Evolutionary conservation across 768 basidiomycete genomes (phyloP), one percentile per base, ranked within the genome.

Genomic region (Kwoniella bestiolae): DNA sequence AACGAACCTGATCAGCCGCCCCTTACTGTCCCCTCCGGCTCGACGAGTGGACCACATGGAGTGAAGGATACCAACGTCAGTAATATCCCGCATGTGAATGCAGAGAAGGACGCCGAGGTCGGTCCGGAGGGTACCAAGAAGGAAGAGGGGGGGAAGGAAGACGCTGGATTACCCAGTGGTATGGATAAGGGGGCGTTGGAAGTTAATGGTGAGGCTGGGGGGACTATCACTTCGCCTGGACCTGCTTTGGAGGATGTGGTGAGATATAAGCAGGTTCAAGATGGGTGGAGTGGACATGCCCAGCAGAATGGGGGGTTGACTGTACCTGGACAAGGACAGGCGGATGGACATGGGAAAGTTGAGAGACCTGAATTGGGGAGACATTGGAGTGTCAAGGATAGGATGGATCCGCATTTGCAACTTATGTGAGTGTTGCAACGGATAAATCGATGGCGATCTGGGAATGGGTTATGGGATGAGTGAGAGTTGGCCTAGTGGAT

Each of bases 391-490:
- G 69, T 58, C 0, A 41, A 12, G n/a, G 61, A 68, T 51, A 66
- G 87, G 45, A 94, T 91, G 90, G 82, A 88, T 23, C 93, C 93
- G 8, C 86, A 90, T 80, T 84, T 96, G 28, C 79, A 89, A 84
- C 86, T 94, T 74, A 94, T 95, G 79, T 80, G 56, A 73, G 79
- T 7, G 32, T 35, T 2, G 23, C 9, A 31, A 8, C 25, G 47
- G 16, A 6, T 25, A 52, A n/a, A n/a, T n/a, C n/a, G n/a, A n/a
- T n/a, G n/a, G n/a, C n/a, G n/a, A n/a, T n/a, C n/a, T n/a, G n/a
- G n/a, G n/a, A n/a, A n/a, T n/a, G n/a, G n/a, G n/a, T n/a, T n/a
- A n/a, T n/a, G n/a, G n/a, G n/a, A n/a, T n/a, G n/a, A n/a, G n/a
- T n/a, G n/a, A n/a, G n/a, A n/a, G n/a, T n/a, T n/a, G n/a, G n/a